A percentile compares a stretch with the other conserved stretches of the same genome.
Conservation (phyloP, 1,284 basidiomycete genomes). For the Fomitiporia mediterranea region DNA sequence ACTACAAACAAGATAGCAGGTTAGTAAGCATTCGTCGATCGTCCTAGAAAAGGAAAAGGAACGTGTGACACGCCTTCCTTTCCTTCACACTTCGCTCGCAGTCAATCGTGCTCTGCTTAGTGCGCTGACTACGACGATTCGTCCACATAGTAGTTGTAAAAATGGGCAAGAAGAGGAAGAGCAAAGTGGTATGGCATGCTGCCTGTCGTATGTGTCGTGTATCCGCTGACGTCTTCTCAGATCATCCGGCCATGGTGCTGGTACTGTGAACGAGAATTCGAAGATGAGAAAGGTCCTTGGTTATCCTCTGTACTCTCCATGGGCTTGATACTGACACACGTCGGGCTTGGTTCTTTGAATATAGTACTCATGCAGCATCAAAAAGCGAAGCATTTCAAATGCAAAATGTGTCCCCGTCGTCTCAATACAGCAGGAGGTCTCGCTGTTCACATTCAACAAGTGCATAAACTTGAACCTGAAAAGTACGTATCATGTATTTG, state of each 20-base stretch:
- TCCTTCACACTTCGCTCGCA: neutral
- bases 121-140: neutral
- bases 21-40: too few relatives aligned
- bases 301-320: neutral
- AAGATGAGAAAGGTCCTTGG: constrained; percentile 86
- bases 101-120: too few relatives aligned
- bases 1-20: too few relatives aligned
- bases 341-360: neutral
- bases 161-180: constrained; percentile 82
- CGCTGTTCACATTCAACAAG: constrained; percentile 98
- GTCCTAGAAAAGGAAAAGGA: too few relatives aligned
- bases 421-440: constrained; percentile 97
- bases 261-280: constrained; percentile 99
- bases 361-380: constrained; percentile 97
- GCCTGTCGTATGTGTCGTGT: neutral
- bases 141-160: neutral
- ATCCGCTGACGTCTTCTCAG: constrained; percentile 36
- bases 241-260: constrained; percentile 93
- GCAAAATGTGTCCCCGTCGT: constrained; percentile 90
- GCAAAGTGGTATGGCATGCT: constrained; percentile 42
- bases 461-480: constrained; percentile 96
- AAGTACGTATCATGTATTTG: constrained; percentile 52
- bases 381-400: constrained; percentile 99
- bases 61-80: too few relatives aligned
- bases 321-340: neutral